Evolutionary conservation across 2,329 filamentous ascomycete genomes (phyloP).

Genomic region (Podosphaera fusca): DNA sequence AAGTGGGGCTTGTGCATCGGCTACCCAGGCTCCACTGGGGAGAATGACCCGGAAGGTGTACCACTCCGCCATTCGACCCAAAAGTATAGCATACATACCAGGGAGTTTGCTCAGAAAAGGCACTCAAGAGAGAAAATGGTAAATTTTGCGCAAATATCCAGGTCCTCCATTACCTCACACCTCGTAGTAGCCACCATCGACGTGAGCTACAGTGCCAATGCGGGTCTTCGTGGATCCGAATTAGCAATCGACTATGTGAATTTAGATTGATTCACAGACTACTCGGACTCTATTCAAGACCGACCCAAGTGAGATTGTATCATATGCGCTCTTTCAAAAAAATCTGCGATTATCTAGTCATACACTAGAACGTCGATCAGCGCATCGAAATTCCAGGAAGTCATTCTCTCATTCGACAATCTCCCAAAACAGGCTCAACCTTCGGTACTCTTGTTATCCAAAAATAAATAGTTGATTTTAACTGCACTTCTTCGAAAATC

Average conservation of each 20-base stretch:
- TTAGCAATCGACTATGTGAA: neutral
- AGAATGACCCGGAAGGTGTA: no score
- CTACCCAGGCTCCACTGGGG: no score
- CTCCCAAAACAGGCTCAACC: neutral
- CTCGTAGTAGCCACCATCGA: no score
- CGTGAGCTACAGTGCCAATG: neutral
- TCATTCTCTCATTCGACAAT: neutral
- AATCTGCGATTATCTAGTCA: neutral
- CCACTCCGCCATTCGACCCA: no score
- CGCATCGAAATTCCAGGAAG: neutral
- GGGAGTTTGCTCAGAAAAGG: no score
- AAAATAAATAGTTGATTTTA: neutral
- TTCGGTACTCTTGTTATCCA: no score
- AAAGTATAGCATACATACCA: no score
- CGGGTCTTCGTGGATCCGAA: neutral
- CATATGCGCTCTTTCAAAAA: no score
- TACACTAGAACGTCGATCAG: neutral
- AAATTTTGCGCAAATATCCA: no score
- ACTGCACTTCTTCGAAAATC: neutral
- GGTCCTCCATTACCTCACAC: no score
- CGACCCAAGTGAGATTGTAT: neutral
- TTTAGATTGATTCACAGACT: neutral
- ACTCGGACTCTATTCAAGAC: neutral
- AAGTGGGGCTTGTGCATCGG: no score
- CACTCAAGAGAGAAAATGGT: no score